Base-by-base conservation (phyloP, 164 flowering plant genomes). In the Liquidambar formosana region DNA sequence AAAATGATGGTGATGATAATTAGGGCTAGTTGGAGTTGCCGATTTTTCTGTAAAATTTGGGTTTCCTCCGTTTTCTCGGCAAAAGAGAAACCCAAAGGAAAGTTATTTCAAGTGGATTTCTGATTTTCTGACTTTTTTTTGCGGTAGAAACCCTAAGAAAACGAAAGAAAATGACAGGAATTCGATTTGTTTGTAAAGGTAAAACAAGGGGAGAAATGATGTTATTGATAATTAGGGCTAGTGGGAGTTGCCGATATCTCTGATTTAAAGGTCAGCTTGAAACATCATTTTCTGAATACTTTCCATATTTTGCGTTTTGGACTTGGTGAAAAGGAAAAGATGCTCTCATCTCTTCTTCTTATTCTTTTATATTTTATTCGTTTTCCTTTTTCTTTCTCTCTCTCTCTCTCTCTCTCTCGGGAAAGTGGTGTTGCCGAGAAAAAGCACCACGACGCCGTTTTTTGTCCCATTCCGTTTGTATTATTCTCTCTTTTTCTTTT, bases 251-350 rank as follows among this genome's bases (percentile, higher is more conserved):
- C n/a, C n/a, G n/a, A n/a, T n/a, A n/a, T n/a, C n/a, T n/a, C n/a
- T 71, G 61, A 65, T 57, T 28, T 33, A 22, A 51, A 48, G 69
- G 38, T 51, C 19, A 22, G 65, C 22, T 73, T 61, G 67, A 52
- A 60, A 45, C 67, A 53, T 62, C 67, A n/a, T 44, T 66, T 62
- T 67, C 70, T 54, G 23, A 12, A 0, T 65, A 27, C 45, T 46
- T 63, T 12, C 38, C 19, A 21, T 9, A 23, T 19, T 15, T 19
- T 57, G 15, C 13, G 26, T 13, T n/a, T 11, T 13, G n/a, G 44
- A 16, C 15, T 57, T 23, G 19, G 22, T 1, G 5, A 10, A 27
- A 25, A 47, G 59, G 23, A 10, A 25, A 23, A 56, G 41, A 57
- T n/a, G n/a, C n/a, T n/a, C n/a, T n/a, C n/a, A n/a, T n/a, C n/a